Evolutionary conservation across 495 filamentous ascomycete species (phyloP), one percentile per base, ranked within the genome.

Genomic region (Lasiosphaeria ovina): DNA sequence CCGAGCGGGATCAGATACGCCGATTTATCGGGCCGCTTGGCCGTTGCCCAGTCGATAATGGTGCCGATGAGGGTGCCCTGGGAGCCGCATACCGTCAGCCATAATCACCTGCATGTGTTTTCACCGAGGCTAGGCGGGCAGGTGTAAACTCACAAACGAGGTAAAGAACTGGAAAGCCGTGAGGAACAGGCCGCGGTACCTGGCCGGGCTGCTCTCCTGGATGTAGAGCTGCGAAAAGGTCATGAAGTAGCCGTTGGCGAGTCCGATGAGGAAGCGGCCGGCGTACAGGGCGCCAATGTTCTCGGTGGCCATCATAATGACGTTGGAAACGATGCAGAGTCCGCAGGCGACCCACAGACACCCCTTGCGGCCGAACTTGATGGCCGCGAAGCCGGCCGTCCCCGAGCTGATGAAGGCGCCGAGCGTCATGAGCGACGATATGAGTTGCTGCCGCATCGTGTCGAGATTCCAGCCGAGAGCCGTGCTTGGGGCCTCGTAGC

Each of bases 21-120:
- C 11, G 74, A 66, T 56, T 71, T 80, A 34, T 71, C 76, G 6
- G 68, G 58, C 36, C 81, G 74, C 48, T 73, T 74, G 6, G 75
- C 71, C 1, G 84, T 83, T 59, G 79, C 80, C 65, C 85, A 86
- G 69, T 87, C 85, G 54, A 88, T 75, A 31, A 86, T 78, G n/a
- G 85, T 83, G 35, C 84, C 85, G 57, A 87, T 72, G 14, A 87
- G 75, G 7, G 80, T 73, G 65, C 75, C 77, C 71, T 82, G 38
- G 9, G 8, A 3, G 24, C 24, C 24, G 24, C 24, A 24, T 24
- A 24, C 24, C 2, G 24, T 24, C 24, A 24, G 24, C 24, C 24
- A 24, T 24, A 0, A 2, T 2, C 24, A 24, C 24, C 24, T 2
- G 24, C 24, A n/a, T n/a, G n/a, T n/a, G 4, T 49, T 7, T 14